Conservation (phyloP, 257 asterid species). For the Solanum chaucha region DNA sequence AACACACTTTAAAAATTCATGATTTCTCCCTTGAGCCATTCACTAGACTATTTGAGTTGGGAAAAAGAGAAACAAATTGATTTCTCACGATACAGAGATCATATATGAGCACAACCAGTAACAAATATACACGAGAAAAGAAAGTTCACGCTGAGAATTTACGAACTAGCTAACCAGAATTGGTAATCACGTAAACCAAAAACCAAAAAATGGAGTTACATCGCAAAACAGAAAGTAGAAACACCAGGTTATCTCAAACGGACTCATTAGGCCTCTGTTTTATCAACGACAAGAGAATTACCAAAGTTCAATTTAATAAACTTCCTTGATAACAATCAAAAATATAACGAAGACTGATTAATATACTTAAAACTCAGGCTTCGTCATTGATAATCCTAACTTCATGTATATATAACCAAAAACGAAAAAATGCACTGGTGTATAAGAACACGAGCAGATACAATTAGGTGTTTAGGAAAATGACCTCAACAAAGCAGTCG, state of each 20-base stretch:
- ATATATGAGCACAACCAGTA: neutral
- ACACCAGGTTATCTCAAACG: neutral
- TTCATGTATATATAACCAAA: neutral
- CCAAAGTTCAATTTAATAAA: neutral
- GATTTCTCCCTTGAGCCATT: neutral
- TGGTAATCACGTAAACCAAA: neutral
- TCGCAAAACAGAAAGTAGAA: neutral
- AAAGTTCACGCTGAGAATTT: neutral
- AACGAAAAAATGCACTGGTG: neutral
- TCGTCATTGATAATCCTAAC: neutral
- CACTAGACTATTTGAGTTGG: neutral
- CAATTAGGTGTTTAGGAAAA: neutral
- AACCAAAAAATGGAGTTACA: neutral
- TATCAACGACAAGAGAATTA: neutral
- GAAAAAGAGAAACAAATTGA: neutral
- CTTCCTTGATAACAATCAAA: neutral
- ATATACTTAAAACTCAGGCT: neutral
- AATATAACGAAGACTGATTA: neutral
- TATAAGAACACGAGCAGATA: neutral
- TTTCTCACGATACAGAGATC: neutral
- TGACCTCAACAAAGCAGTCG: constrained; percentile 58
- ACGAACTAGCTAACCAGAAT: neutral
- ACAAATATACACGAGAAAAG: neutral
- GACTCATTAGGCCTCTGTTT: neutral
- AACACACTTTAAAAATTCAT: neutral